Percentiles rank a stretch among this genome's conserved stretches.
Evolutionary conservation across 805 yeast genomes (phyloP).

Genomic region (Schwanniomyces vanrijiae): DNA sequence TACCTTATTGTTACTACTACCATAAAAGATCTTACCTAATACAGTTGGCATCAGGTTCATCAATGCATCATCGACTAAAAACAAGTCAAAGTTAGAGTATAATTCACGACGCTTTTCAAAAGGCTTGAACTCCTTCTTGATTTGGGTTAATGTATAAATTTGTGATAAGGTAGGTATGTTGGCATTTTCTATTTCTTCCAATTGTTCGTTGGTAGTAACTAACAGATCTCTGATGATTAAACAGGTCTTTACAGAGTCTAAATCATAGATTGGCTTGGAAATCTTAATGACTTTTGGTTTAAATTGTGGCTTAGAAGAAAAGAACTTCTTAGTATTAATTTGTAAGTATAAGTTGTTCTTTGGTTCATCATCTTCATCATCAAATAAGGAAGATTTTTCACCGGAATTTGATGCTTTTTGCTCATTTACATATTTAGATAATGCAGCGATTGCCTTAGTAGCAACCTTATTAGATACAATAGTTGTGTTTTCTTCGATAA

Average conservation of each 20-base stretch:
- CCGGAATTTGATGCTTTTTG: conserved; percentile 26
- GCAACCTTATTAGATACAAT: conserved; percentile 22
- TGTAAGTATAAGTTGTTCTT: conserved; percentile 58
- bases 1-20: conserved; percentile 47
- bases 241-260: conserved; percentile 52
- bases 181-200: conserved; percentile 47
- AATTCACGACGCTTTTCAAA: conserved; percentile 85
- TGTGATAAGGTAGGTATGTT: conserved; percentile 46
- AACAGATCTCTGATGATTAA: conserved; percentile 65
- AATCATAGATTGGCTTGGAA: conserved; percentile 44
- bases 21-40: conserved; percentile 77
- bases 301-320: conserved; percentile 56
- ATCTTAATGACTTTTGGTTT: conserved; percentile 54
- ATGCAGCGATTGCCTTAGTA: conserved; percentile 59
- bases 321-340: conserved; percentile 64
- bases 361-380: conserved; percentile 50
- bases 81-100: conserved; percentile 64
- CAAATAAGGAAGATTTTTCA: conserved; percentile 48
- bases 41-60: conserved; percentile 78
- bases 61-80: conserved; percentile 82
- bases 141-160: conserved; percentile 69
- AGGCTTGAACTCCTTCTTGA: conserved; percentile 84
- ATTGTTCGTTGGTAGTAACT: conserved; percentile 42
- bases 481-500: conserved; percentile 3
- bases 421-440: conserved; percentile 56